These are phyloP conservation scores for Vigna angularis DNA, from an alignment of 306 rosid species.

Conservation along the genomic window DNA sequence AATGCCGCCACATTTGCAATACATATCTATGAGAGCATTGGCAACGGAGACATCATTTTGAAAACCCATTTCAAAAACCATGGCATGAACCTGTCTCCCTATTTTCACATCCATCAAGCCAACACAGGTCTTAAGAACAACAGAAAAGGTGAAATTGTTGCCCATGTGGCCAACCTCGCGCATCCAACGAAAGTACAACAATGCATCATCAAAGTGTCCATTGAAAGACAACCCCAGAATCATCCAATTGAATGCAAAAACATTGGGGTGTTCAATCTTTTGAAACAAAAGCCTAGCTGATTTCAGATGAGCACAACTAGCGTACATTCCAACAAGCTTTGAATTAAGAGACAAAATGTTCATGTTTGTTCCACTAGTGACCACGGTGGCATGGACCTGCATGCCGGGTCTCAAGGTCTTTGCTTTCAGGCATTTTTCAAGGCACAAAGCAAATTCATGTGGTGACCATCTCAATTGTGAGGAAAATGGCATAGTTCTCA, in stretches of 20 bases:
- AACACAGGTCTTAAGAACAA: slow-evolving; percentile 62
- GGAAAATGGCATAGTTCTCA: slow-evolving; percentile 42
- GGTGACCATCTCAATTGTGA: slow-evolving; percentile 44
- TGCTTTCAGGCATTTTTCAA: slow-evolving; percentile 67
- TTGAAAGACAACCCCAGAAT: slow-evolving; percentile 53
- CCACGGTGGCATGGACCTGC: slow-evolving; percentile 65
- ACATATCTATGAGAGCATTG: slow-evolving; percentile 73
- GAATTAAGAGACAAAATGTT: slow-evolving; percentile 58
- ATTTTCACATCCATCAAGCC: slow-evolving; percentile 67
- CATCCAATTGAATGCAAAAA: slow-evolving; percentile 77
- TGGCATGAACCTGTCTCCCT: slow-evolving; percentile 71
- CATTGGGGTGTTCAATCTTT: slow-evolving; percentile 55
- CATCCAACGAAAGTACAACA: slow-evolving; percentile 54
- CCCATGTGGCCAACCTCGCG: slow-evolving; percentile 50
- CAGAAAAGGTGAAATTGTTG: slow-evolving; percentile 60
- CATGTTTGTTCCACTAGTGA: slow-evolving; percentile 55
- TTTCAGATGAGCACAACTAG: slow-evolving; percentile 58
- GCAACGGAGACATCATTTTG: slow-evolving; percentile 45
- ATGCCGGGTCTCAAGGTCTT: slow-evolving; percentile 64
- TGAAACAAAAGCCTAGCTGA: slow-evolving; percentile 51
- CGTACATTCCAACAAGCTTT: slow-evolving; percentile 73
- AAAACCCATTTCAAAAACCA: slow-evolving; percentile 58
- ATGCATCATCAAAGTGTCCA: slow-evolving; percentile 60
- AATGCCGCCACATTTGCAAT: slow-evolving; percentile 60
- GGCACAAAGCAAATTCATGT: slow-evolving; percentile 49